phyloP scores from a whole-genome alignment of 129 eudicot species.

The Solidago caesia region DNA sequence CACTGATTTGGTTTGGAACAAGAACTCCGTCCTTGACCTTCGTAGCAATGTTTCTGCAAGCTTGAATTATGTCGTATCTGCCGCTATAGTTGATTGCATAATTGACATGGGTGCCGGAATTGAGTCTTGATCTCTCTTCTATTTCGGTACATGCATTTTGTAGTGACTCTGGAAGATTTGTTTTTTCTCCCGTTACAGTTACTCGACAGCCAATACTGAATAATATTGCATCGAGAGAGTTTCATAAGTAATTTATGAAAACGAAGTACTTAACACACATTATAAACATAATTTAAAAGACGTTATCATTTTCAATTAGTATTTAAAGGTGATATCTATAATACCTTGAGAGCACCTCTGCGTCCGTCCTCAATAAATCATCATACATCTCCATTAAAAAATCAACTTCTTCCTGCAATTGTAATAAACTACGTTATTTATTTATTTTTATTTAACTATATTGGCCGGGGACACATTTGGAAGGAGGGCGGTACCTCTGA shows the following conservation, averaged over 20 bases:
- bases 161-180: not conserved
- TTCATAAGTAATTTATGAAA: too few relatives aligned
- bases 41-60: slow-evolving; percentile 15
- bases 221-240: too few relatives aligned
- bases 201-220: slow-evolving; percentile 20
- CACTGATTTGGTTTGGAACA: slow-evolving; percentile 10
- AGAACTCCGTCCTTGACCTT: slow-evolving; percentile 16
- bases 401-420: slow-evolving; percentile 26
- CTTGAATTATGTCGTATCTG: slow-evolving; percentile 17
- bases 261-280: too few relatives aligned
- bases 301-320: not conserved
- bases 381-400: slow-evolving; percentile 26
- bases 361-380: slow-evolving; percentile 12
- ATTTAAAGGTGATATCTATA: not conserved
- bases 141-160: not conserved
- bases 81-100: slow-evolving; percentile 25
- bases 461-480: too few relatives aligned
- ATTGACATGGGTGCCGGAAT: slow-evolving; percentile 10
- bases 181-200: slow-evolving; percentile 15
- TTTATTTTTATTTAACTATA: too few relatives aligned
- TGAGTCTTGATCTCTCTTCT: slow-evolving; percentile 14
- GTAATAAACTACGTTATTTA: not conserved
- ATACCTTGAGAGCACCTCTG: slow-evolving; percentile 20
- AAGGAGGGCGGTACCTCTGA: too few relatives aligned
- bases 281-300: too few relatives aligned